Percentiles rank a stretch among this genome's conserved stretches.
These are phyloP conservation scores for Parachaetomium inaequale DNA, from an alignment of 495 filamentous ascomycete species.

Conservation along the genomic window DNA sequence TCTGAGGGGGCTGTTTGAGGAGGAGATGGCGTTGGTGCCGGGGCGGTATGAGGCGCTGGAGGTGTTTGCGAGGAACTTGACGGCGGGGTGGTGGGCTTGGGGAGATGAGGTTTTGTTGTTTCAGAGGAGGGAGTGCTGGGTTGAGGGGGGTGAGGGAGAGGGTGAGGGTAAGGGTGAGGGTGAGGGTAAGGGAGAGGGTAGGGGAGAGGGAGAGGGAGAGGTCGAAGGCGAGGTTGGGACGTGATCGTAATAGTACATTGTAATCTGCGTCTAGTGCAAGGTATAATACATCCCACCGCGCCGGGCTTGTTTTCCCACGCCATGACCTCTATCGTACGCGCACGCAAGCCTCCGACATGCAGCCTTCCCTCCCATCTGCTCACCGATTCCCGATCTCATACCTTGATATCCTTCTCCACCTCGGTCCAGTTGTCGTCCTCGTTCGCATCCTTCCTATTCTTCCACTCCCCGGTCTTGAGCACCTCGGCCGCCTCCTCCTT, in stretches of 20 bases:
- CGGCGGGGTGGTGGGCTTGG: slow-evolving; percentile 85
- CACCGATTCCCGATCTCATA: slow-evolving; percentile 15
- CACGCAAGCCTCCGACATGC: background rate
- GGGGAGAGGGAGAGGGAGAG: background rate
- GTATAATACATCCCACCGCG: slow-evolving; percentile 21
- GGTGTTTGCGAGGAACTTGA: slow-evolving; percentile 83
- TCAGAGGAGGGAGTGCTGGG: slow-evolving; percentile 69
- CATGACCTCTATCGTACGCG: background rate
- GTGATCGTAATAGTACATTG: slow-evolving; percentile 12
- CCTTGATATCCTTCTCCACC: slow-evolving; percentile 23
- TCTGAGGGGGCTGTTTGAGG: slow-evolving; percentile 44
- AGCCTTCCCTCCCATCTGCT: slow-evolving; percentile 2
- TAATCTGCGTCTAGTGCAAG: slow-evolving; percentile 4
- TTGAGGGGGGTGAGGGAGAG: slow-evolving; percentile 15
- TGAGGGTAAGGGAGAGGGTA: background rate
- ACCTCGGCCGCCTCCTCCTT: slow-evolving; percentile 36
- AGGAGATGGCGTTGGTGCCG: slow-evolving; percentile 43
- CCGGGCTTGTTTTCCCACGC: background rate
- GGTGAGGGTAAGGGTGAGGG: background rate
- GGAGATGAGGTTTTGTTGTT: slow-evolving; percentile 84
- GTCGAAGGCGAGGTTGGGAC: background rate
- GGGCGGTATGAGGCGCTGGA: slow-evolving; percentile 64
- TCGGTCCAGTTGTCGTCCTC: slow-evolving; percentile 35
- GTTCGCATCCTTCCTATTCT: slow-evolving; percentile 45
- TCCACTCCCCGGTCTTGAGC: slow-evolving; percentile 36